Conservation (phyloP, 2,329 filamentous ascomycete genomes). For the Neofusicoccum sp. region DNA sequence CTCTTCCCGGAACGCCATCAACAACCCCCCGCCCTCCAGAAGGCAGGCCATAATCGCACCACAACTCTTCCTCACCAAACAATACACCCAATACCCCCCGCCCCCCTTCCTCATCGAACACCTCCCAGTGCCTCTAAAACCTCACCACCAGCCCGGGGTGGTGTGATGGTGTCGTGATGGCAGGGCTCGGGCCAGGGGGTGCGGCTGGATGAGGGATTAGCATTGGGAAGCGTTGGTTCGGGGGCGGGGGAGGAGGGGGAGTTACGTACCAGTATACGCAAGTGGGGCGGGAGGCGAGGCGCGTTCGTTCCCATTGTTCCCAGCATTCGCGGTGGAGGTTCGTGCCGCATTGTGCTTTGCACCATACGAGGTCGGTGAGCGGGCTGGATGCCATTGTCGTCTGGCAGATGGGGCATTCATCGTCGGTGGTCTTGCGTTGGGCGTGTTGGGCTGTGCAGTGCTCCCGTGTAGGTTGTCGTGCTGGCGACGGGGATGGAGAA, state of each 20-base stretch:
- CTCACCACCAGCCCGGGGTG: background rate
- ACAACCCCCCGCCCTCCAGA: background rate
- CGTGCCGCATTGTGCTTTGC: conserved; percentile 63
- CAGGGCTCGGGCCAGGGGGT: background rate
- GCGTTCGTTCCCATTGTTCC: conserved; percentile 48
- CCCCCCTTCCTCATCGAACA: background rate
- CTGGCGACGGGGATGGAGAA: background rate
- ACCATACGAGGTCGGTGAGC: conserved; percentile 47
- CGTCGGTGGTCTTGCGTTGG: conserved; percentile 38
- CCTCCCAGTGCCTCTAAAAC: background rate
- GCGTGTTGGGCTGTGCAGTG: background rate
- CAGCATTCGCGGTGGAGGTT: conserved; percentile 64
- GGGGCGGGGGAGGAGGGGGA: too few species aligned
- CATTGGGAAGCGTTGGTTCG: background rate
- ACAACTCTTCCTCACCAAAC: background rate
- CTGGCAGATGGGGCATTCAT: conserved; percentile 62
- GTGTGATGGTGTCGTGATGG: background rate
- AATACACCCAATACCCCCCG: background rate
- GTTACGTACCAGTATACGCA: conserved; percentile 1
- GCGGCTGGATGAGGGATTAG: background rate
- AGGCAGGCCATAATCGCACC: too few species aligned
- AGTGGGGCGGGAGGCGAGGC: background rate
- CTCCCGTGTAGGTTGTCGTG: background rate
- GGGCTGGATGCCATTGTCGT: conserved; percentile 52
- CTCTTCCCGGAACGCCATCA: background rate